These are phyloP conservation scores for Nitzschia sp. DNA, from an alignment of 108 stramenopile genomes.

Conservation along the genomic window DNA sequence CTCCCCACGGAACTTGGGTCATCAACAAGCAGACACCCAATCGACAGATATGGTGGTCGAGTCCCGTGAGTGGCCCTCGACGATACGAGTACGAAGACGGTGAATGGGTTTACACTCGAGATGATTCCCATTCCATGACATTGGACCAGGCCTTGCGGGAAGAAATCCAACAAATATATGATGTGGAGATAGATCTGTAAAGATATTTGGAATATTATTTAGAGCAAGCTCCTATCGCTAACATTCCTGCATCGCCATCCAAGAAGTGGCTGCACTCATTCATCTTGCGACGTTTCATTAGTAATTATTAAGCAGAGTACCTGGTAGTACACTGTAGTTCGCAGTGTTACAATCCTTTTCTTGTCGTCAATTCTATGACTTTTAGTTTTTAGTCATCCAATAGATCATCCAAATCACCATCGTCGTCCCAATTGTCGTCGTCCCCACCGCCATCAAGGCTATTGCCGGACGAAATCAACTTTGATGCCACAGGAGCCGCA, in stretches of 20 bases:
- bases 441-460: constrained; percentile 2
- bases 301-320: too few species aligned
- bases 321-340: too few species aligned
- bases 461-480: neutral
- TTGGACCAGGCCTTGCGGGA: constrained; percentile 39
- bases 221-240: too few species aligned
- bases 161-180: constrained; percentile 62
- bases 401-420: constrained; percentile 62
- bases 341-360: too few species aligned
- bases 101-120: constrained; percentile 74
- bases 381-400: constrained; percentile 49
- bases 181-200: constrained; percentile 47
- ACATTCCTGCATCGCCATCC: too few species aligned
- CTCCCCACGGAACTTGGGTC: constrained; percentile 90
- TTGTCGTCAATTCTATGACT: too few species aligned
- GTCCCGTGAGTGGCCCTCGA: constrained; percentile 88
- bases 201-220: too few species aligned
- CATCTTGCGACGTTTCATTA: neutral
- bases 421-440: constrained; percentile 57
- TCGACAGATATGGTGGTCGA: constrained; percentile 90
- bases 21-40: constrained; percentile 98
- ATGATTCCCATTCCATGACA: constrained; percentile 41
- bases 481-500: neutral
- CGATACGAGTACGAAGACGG: constrained; percentile 79
- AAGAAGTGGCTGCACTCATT: neutral